A percentile compares a stretch with the other conserved stretches of the same genome.
These are phyloP conservation scores for Acanthamoeba healyi DNA, from an alignment of 208 protist species.

Conservation along the genomic window DNA sequence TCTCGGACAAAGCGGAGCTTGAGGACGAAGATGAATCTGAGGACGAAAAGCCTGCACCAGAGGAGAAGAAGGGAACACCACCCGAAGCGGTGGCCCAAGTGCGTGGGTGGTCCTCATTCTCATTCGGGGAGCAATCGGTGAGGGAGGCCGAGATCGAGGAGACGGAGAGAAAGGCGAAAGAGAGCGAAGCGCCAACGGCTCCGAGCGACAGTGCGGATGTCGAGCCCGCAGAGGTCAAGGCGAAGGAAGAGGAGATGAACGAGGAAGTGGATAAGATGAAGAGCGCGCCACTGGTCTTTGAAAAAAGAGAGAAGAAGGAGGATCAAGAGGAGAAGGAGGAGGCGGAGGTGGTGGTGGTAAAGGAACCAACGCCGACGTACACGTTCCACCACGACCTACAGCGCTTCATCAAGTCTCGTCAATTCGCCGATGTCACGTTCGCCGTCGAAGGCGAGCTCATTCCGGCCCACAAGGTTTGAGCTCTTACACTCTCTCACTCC, in stretches of 20 bases:
- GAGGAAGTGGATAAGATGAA: neutral
- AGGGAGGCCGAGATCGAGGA: neutral
- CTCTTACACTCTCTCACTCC: neutral
- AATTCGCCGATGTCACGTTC: slow-evolving; percentile 35
- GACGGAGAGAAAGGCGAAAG: neutral
- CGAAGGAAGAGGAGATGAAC: no score
- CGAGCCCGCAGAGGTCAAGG: no score
- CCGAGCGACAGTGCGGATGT: neutral
- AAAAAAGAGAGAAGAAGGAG: neutral
- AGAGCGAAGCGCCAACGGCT: neutral
- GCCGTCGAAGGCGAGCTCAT: slow-evolving; percentile 39
- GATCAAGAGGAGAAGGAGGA: neutral
- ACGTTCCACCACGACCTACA: slow-evolving; percentile 2
- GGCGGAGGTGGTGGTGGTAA: neutral
- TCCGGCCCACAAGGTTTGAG: slow-evolving; percentile 12
- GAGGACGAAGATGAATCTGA: neutral
- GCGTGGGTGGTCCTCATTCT: neutral
- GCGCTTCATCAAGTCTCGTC: neutral
- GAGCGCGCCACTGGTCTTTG: no score
- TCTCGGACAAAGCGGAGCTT: neutral
- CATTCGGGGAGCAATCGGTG: neutral
- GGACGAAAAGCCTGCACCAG: neutral
- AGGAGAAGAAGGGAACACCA: neutral
- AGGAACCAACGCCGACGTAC: neutral
- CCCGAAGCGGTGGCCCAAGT: neutral